These are phyloP conservation scores for Microglena sp. DNA, from an alignment of 139 green algal genomes.

Conservation along the genomic window DNA sequence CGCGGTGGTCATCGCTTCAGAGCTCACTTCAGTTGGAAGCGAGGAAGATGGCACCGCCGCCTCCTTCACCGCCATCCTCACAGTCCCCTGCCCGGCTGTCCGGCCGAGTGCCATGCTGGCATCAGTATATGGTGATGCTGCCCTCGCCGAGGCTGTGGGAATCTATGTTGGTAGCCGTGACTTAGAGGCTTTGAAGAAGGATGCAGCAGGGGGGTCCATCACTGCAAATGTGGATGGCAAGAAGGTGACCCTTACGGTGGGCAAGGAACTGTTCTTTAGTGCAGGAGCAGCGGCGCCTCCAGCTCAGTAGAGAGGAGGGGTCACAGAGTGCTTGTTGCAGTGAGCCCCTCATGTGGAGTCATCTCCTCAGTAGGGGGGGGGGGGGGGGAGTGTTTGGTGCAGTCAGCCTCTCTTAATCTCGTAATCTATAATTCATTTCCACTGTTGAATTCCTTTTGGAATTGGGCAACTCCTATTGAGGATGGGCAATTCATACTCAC, in stretches of 20 bases:
- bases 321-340: too few relatives aligned
- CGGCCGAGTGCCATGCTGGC: background rate
- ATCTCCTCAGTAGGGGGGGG: too few relatives aligned
- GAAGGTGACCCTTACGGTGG: background rate
- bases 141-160: constrained; percentile 24
- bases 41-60: background rate
- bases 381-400: too few relatives aligned
- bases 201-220: background rate
- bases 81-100: constrained; percentile 12
- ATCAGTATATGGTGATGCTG: constrained; percentile 9
- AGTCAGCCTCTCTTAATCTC: too few relatives aligned
- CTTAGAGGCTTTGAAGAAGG: background rate
- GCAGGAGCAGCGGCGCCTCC: background rate
- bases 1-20: constrained; percentile 37
- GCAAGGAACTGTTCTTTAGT: constrained; percentile 3
- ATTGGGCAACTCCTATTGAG: too few relatives aligned
- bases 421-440: too few relatives aligned
- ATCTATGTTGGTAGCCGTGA: constrained; percentile 7
- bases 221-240: background rate
- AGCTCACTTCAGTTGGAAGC: background rate
- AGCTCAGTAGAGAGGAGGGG: too few relatives aligned
- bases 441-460: too few relatives aligned
- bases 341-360: too few relatives aligned
- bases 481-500: too few relatives aligned
- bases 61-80: constrained; percentile 25